Conservation (phyloP, 495 filamentous ascomycete genomes). For the Glarea lozoyensis region DNA sequence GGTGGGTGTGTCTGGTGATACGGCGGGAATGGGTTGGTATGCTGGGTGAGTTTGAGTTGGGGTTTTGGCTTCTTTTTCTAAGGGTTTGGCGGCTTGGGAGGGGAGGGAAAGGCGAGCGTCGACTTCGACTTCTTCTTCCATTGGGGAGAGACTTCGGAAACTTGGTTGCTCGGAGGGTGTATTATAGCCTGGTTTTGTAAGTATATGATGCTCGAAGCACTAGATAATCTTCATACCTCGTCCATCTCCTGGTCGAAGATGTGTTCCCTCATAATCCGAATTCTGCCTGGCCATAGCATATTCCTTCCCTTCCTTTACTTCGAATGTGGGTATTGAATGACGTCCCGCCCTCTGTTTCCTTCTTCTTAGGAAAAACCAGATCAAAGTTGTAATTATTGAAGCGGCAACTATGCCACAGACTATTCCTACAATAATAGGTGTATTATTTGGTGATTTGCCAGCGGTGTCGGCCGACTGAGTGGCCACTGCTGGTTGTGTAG, state of each 20-base stretch:
- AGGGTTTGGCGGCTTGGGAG: not conserved
- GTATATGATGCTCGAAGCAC: not conserved
- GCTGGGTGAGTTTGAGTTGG: not conserved
- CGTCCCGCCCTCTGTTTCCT: not conserved
- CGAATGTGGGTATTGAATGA: not conserved
- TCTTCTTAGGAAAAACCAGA: conserved; percentile 7
- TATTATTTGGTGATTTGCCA: not conserved
- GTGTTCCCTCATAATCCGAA: conserved; percentile 1
- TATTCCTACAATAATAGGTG: conserved; percentile 10
- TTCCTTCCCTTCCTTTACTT: not conserved
- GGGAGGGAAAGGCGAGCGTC: not conserved
- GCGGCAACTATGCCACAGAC: conserved; percentile 4
- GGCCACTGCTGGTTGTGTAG: not conserved
- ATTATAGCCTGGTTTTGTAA: not conserved
- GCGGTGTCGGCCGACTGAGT: not conserved
- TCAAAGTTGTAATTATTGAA: not conserved
- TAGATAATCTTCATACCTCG: not conserved
- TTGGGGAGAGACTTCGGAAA: not conserved
- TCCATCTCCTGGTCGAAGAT: not conserved
- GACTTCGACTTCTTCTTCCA: not conserved
- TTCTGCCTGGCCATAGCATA: not conserved
- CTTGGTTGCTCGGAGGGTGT: conserved; percentile 1
- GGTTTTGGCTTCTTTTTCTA: not conserved
- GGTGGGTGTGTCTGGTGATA: not conserved
- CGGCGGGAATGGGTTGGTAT: not conserved